phyloP scores from a whole-genome alignment of 345 rosid genomes.

The Eucalyptus marginata region DNA sequence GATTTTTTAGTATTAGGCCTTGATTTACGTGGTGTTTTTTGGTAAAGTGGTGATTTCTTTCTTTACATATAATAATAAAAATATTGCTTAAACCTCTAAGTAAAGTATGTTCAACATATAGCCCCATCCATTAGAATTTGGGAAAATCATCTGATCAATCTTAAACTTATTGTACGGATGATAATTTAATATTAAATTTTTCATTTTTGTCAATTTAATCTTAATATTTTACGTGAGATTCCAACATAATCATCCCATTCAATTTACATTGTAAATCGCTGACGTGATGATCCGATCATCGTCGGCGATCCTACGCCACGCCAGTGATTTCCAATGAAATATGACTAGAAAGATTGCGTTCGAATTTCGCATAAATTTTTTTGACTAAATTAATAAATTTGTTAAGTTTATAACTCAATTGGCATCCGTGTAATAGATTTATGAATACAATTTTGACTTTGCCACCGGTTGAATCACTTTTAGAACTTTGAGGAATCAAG shows the following conservation, averaged over 20 bases:
- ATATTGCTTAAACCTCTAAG: not conserved
- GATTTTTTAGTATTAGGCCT: not conserved
- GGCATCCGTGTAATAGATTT: not conserved
- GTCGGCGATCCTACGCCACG: fast-evolving
- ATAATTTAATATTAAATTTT: not conserved
- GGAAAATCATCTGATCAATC: not conserved
- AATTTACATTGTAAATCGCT: not conserved
- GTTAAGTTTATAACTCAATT: not conserved
- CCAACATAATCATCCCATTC: not conserved
- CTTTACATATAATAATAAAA: not conserved
- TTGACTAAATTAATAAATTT: not conserved
- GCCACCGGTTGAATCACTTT: not conserved
- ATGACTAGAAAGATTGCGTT: fast-evolving
- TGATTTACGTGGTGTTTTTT: not conserved
- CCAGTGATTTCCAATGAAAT: fast-evolving
- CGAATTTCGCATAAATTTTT: fast-evolving
- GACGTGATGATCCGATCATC: fast-evolving
- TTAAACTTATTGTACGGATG: fast-evolving
- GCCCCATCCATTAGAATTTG: not conserved
- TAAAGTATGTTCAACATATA: not conserved
- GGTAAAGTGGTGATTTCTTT: too few relatives aligned
- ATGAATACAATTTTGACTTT: not conserved
- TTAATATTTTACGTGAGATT: not conserved
- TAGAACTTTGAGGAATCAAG: not conserved
- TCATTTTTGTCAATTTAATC: fast-evolving